Conservation (phyloP, 2,329 filamentous ascomycete species). For the Pestalotiopsis sp. region DNA sequence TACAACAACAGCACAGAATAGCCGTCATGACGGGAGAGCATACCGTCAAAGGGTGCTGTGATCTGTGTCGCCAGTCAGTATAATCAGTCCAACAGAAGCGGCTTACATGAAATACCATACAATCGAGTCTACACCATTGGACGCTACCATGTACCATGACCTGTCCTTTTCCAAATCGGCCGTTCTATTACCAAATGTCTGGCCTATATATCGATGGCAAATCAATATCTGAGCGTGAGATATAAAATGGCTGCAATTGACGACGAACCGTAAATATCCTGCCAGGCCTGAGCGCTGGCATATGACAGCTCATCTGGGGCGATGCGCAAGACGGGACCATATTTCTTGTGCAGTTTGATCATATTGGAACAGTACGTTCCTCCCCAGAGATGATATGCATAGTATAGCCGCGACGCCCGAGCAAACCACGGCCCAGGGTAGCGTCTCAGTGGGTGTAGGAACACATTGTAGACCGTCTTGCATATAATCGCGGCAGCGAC, state of each 20-base stretch:
- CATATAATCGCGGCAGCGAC: no score
- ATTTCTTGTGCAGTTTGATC: constrained; percentile 23
- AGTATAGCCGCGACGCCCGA: not conserved
- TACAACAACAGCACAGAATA: not conserved
- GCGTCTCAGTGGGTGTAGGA: not conserved
- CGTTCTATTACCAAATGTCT: no score
- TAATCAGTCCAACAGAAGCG: no score
- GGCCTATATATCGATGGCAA: not conserved
- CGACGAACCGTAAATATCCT: constrained; percentile 41
- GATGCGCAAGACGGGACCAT: constrained; percentile 37
- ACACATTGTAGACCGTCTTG: not conserved
- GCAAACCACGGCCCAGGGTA: not conserved
- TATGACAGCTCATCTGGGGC: constrained; percentile 44
- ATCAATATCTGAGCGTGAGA: not conserved
- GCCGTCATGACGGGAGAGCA: no score
- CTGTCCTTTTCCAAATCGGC: not conserved
- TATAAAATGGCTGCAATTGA: no score
- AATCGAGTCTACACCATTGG: not conserved
- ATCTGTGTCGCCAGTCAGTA: no score
- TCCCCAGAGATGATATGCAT: not conserved
- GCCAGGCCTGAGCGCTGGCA: constrained; percentile 37
- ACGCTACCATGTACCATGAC: no score
- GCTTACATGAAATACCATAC: not conserved
- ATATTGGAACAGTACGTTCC: constrained; percentile 6
- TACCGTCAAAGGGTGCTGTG: no score